Evolutionary conservation across 495 filamentous ascomycete genomes (phyloP).

Genomic region (Tuber microsphaerosporum): DNA sequence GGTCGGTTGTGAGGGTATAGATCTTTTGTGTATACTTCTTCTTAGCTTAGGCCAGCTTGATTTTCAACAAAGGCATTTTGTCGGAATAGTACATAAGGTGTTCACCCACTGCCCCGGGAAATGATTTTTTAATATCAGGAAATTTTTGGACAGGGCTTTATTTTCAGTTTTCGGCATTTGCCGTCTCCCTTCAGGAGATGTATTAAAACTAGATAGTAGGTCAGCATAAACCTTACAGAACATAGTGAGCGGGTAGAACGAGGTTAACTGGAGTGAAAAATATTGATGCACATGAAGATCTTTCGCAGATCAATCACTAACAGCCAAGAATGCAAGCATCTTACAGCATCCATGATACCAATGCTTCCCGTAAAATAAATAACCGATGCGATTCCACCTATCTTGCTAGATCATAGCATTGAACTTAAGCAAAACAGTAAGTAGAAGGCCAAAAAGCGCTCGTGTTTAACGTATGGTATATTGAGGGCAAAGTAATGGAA

Average conservation of each 20-base stretch:
- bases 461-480: background rate
- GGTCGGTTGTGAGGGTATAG: background rate
- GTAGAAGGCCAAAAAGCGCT: background rate
- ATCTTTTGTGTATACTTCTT: constrained; percentile 9
- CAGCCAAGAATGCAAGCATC: background rate
- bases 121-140: background rate
- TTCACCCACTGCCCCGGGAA: constrained; percentile 12
- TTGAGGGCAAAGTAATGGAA: background rate
- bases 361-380: background rate
- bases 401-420: background rate
- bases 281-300: background rate
- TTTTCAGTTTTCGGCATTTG: background rate
- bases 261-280: background rate
- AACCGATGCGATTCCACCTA: background rate
- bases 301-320: background rate
- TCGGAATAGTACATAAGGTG: constrained; percentile 8
- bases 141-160: background rate
- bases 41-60: background rate
- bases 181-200: background rate
- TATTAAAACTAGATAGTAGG: background rate
- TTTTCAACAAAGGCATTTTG: constrained; percentile 20
- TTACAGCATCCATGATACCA: background rate
- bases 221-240: background rate
- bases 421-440: background rate
- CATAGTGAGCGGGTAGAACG: background rate